Evolutionary conservation across 441 rosid genomes (phyloP), one percentile per base, ranked within the genome.

Genomic region (Gossypium davidsonii): DNA sequence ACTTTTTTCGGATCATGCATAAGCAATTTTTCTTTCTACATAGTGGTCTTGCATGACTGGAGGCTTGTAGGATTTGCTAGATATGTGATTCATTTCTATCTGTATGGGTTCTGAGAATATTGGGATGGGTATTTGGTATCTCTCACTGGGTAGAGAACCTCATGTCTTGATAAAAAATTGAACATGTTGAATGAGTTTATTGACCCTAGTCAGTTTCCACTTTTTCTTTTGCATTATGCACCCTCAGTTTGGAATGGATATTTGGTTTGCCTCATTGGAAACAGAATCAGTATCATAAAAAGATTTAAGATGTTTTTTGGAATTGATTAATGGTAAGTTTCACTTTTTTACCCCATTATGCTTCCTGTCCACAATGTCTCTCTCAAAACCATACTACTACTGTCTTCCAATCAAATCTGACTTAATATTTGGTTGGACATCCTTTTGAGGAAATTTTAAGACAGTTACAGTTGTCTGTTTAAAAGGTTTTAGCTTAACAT

Each of bases 261-360:
- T 52, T 69, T 18, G 48, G 48, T 69, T 34, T 34, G 18, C 48
- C 56, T 58, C 39, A 44, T n/a, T 34, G 59, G 73, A 71, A 71
- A 42, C 37, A 57, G 37, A 56, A 42, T 11, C 53, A 3, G 15
- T 25, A 15, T 68, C 56, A 46, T 51, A 2, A 17, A n/a, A 17
- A 46, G 17, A 26, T 18, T 51, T 28, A 51, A 15, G 6, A 15
- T 52, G n/a, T 18, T 55, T 39, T 8, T 39, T 2, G 46, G 46
- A 39, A 39, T 39, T 39, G 46, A 9, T 39, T 20, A 46, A 21
- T 31, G 34, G 55, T 62, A 62, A 42, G 44, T 65, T 65, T 65
- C 34, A 18, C 53, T 3, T 1, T 25, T 20, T 28, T 44, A 20
- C 18, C 12, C 28, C 3, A 64, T 26, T 26, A 51, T 51, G 59